phyloP scores from a whole-genome alignment of 495 filamentous ascomycete species.

The Niebla homalea region DNA sequence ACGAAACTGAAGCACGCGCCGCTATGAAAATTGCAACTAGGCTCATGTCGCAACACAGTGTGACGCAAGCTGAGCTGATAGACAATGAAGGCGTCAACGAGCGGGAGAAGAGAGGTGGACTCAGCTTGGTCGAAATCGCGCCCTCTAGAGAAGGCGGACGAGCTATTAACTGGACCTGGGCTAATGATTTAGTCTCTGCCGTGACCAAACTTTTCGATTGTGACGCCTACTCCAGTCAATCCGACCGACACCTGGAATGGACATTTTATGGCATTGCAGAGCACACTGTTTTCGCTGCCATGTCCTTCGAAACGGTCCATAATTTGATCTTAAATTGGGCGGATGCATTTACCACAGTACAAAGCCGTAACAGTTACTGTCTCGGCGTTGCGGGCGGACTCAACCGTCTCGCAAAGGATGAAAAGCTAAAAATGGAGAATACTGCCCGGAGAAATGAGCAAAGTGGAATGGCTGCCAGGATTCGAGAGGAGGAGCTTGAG shows the following conservation, averaged over 20 bases:
- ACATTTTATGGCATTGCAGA: slow-evolving; percentile 23
- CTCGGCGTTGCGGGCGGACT: slow-evolving; percentile 21
- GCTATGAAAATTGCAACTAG: slow-evolving; percentile 19
- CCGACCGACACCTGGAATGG: slow-evolving; percentile 10
- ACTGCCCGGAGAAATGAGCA: slow-evolving; percentile 17
- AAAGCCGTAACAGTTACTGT: slow-evolving; percentile 19
- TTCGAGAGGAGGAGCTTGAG: slow-evolving; percentile 8
- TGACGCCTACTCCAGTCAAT: slow-evolving; percentile 5
- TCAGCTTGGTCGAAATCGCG: slow-evolving; percentile 9
- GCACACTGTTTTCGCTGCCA: slow-evolving; percentile 24
- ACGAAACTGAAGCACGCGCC: slow-evolving; percentile 19
- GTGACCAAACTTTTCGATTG: slow-evolving; percentile 15
- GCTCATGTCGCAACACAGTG: slow-evolving; percentile 21
- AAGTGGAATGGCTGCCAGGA: slow-evolving; percentile 11
- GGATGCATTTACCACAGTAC: slow-evolving; percentile 15
- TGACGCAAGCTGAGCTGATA: slow-evolving; percentile 20
- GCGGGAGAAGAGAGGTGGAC: slow-evolving; percentile 15
- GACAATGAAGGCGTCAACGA: slow-evolving; percentile 10
- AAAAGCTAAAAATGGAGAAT: slow-evolving; percentile 15
- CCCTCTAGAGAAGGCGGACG: slow-evolving; percentile 2
- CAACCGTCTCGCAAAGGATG: slow-evolving; percentile 16
- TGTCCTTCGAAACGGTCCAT: slow-evolving; percentile 20
- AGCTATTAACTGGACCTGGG: slow-evolving; percentile 5
- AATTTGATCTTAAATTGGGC: slow-evolving; percentile 23
- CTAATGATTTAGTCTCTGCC: slow-evolving; percentile 3